Conservation (phyloP, 495 filamentous ascomycete genomes). For the Penicillium paradoxum region DNA sequence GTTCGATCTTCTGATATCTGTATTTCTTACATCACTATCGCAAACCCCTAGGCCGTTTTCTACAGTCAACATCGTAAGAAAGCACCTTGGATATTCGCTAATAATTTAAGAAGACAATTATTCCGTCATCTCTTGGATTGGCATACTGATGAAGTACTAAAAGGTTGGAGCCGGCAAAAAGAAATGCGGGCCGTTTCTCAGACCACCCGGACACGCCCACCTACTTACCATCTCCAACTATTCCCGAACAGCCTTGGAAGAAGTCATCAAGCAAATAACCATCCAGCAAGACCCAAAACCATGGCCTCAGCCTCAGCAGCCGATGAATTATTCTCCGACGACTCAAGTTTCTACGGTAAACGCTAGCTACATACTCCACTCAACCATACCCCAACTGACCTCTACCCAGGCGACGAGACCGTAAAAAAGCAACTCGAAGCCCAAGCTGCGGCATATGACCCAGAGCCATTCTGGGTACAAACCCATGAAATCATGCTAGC, state of each 20-base stretch:
- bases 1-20: no score
- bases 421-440: conserved; percentile 35
- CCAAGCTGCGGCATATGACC: conserved; percentile 38
- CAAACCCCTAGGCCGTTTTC: no score
- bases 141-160: no score
- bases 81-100: no score
- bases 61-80: no score
- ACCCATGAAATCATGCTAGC: conserved; percentile 31
- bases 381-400: conserved; percentile 14
- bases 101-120: no score
- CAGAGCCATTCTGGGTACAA: conserved; percentile 41
- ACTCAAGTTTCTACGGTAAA: conserved; percentile 70
- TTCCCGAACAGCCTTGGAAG: not conserved
- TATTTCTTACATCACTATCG: no score
- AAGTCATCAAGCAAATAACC: not conserved
- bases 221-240: not conserved
- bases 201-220: not conserved
- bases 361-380: not conserved
- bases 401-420: conserved; percentile 48
- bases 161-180: not conserved
- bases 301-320: conserved; percentile 5
- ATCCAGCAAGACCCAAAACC: not conserved
- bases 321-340: conserved; percentile 49
- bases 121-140: no score
- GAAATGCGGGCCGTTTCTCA: not conserved